These are phyloP conservation scores for Bremia lactucae DNA, from an alignment of 352 stramenopile genomes.

Conservation along the genomic window DNA sequence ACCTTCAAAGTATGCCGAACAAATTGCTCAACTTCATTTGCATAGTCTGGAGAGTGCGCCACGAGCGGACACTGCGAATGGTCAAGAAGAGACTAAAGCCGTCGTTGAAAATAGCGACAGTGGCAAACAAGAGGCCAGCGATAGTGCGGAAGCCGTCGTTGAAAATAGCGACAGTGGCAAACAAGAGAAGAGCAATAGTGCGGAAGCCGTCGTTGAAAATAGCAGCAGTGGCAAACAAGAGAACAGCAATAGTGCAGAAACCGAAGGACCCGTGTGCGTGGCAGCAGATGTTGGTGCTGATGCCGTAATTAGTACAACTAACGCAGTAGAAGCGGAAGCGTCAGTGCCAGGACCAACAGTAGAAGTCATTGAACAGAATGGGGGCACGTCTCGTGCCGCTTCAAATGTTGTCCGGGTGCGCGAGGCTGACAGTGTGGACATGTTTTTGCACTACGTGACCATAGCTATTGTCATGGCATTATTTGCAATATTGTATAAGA, in stretches of 20 bases:
- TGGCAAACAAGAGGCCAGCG: neutral
- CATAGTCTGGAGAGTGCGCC: conserved; percentile 46
- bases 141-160: neutral
- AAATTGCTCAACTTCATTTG: conserved; percentile 76
- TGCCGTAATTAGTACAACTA: neutral
- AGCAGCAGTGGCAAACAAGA: too few relatives aligned
- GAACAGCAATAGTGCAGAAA: too few relatives aligned
- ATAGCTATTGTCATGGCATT: conserved; percentile 52
- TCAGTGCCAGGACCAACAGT: conserved; percentile 3
- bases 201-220: too few relatives aligned
- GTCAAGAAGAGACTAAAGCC: conserved; percentile 6
- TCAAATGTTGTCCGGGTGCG: conserved; percentile 14
- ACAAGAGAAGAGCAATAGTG: too few relatives aligned
- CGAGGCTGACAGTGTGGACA: conserved; percentile 39
- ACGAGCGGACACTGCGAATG: conserved; percentile 2
- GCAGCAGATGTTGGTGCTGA: too few relatives aligned
- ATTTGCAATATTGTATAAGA: conserved; percentile 71
- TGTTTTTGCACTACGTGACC: conserved; percentile 59
- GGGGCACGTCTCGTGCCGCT: conserved; percentile 8
- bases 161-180: too few relatives aligned
- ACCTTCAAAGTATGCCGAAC: conserved; percentile 61
- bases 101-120: too few relatives aligned
- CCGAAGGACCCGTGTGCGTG: too few relatives aligned
- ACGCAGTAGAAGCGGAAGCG: conserved; percentile 1
- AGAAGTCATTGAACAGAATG: conserved; percentile 4